Evolutionary conservation across 345 rosid species (phyloP).

Genomic region (Populus euphratica): DNA sequence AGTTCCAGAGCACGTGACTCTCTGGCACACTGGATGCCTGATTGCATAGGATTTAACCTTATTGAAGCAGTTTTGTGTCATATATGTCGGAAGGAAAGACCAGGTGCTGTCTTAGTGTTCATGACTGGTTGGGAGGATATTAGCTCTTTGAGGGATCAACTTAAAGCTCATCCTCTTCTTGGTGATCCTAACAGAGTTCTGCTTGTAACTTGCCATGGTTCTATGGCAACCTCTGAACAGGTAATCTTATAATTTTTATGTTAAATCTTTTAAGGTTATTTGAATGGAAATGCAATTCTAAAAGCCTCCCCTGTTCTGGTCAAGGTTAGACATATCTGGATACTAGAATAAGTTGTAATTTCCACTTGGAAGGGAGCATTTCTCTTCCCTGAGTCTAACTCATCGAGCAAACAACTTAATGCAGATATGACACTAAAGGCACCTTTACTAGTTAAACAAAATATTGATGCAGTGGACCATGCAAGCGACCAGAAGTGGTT

Average conservation of each 20-base stretch:
- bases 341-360: neutral
- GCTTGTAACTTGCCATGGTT: slow-evolving; percentile 89
- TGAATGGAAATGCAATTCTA: neutral
- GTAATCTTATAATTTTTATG: slow-evolving; percentile 25
- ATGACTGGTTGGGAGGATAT: slow-evolving; percentile 99
- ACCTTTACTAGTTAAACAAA: neutral
- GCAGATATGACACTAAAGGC: neutral
- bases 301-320: neutral
- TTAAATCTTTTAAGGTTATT: neutral
- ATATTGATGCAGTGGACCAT: neutral
- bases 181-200: slow-evolving; percentile 97
- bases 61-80: slow-evolving; percentile 94
- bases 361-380: neutral
- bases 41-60: slow-evolving; percentile 91
- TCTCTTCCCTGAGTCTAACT: neutral
- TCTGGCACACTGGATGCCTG: slow-evolving; percentile 85
- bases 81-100: slow-evolving; percentile 89
- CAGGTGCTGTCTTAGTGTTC: slow-evolving; percentile 91
- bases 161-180: slow-evolving; percentile 91
- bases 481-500: neutral
- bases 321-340: neutral
- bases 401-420: neutral
- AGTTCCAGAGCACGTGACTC: slow-evolving; percentile 87
- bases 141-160: slow-evolving; percentile 83
- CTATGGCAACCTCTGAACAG: slow-evolving; percentile 98